Evolutionary conservation across 768 basidiomycete genomes (phyloP).

Genomic region (Lentinula raphanica): DNA sequence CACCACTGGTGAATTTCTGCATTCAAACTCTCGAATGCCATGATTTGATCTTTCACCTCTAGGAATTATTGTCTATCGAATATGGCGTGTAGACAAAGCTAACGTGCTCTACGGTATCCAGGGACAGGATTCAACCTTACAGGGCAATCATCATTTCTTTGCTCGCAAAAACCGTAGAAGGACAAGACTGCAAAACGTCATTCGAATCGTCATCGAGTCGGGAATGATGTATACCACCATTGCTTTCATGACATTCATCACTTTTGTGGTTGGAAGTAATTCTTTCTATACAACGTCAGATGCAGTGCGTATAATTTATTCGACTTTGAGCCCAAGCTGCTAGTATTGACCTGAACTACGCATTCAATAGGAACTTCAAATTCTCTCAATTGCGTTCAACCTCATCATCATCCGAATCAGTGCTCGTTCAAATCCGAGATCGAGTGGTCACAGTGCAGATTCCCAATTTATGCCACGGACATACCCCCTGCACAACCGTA

Average conservation of each 20-base stretch:
- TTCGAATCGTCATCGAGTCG: constrained; percentile 12
- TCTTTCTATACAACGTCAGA: constrained; percentile 7
- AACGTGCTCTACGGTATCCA: constrained; percentile 1
- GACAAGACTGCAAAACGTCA: constrained; percentile 9
- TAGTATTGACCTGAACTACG: background rate
- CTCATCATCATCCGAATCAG: constrained; percentile 12
- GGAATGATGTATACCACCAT: constrained; percentile 10
- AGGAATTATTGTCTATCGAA: constrained; percentile 12
- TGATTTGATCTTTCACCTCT: too few relatives aligned
- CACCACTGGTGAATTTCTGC: constrained; percentile 6
- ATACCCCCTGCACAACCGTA: too few relatives aligned
- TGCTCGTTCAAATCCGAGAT: background rate
- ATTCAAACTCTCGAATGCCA: too few relatives aligned
- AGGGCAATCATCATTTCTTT: background rate
- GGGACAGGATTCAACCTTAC: background rate
- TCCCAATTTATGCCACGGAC: background rate
- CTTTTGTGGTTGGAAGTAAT: constrained; percentile 5
- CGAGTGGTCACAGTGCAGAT: background rate
- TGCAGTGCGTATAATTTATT: background rate
- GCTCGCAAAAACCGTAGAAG: background rate
- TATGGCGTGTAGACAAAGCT: constrained; percentile 9
- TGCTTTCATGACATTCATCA: constrained; percentile 8
- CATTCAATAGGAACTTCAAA: constrained; percentile 5
- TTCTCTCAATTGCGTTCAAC: constrained; percentile 12
- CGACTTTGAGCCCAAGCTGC: background rate